These are phyloP conservation scores for Aureobasidium sp. DNA, from an alignment of 2,329 filamentous ascomycete genomes.

Conservation along the genomic window DNA sequence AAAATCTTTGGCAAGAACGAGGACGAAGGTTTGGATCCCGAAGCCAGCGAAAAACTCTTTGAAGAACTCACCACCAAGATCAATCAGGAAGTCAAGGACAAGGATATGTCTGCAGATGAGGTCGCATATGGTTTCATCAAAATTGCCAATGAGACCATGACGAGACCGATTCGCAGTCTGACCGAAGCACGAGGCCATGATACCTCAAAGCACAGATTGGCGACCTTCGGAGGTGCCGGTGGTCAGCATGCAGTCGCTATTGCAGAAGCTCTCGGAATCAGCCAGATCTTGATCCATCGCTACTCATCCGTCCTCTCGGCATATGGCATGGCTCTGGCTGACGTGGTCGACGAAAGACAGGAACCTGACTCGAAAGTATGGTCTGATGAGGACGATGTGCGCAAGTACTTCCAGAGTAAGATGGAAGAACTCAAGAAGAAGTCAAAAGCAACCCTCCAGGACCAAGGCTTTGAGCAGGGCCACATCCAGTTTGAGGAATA, in stretches of 20 bases:
- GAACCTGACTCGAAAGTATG: constrained; percentile 61
- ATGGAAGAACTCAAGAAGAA: constrained; percentile 75
- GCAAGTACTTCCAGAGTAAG: constrained; percentile 60
- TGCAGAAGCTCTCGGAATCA: constrained; percentile 74
- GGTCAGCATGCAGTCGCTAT: constrained; percentile 92
- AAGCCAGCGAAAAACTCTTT: constrained; percentile 69
- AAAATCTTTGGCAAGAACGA: constrained; percentile 92
- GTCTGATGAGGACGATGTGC: constrained; percentile 51
- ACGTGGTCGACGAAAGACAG: constrained; percentile 87
- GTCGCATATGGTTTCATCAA: constrained; percentile 85
- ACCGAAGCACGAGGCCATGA: constrained; percentile 91
- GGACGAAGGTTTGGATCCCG: constrained; percentile 68
- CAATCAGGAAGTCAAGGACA: constrained; percentile 61
- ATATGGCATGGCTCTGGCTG: constrained; percentile 87
- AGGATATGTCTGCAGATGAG: constrained; percentile 67
- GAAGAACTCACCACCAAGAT: constrained; percentile 70
- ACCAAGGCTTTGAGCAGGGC: constrained; percentile 70
- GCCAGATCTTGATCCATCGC: constrained; percentile 75
- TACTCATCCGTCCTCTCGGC: constrained; percentile 87
- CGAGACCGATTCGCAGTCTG: constrained; percentile 77
- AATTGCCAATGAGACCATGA: constrained; percentile 89
- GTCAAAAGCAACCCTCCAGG: constrained; percentile 58
- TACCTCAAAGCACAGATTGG: constrained; percentile 80
- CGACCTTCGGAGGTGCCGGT: constrained; percentile 86
- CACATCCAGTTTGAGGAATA: constrained; percentile 85